These are phyloP conservation scores for Chytridium lagenaria DNA, from an alignment of 371 early-diverging fungal species.

Conservation along the genomic window DNA sequence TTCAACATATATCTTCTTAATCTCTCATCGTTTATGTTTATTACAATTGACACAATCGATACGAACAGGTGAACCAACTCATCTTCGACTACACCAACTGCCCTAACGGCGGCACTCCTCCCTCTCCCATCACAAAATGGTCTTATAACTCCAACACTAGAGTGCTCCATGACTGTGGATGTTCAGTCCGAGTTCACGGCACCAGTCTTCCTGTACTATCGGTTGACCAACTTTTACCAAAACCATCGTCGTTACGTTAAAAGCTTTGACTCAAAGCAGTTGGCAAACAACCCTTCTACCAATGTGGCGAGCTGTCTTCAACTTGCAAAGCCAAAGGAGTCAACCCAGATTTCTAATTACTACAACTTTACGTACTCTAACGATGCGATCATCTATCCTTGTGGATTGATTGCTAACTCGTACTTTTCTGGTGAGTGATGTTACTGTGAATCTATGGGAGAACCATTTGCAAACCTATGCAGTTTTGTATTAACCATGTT, in stretches of 20 bases:
- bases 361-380: background rate
- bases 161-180: conserved; percentile 79
- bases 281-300: background rate
- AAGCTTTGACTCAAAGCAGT: conserved; percentile 10
- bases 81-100: conserved; percentile 89
- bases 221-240: conserved; percentile 97
- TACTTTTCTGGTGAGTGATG: conserved; percentile 84
- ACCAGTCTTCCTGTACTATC: conserved; percentile 92
- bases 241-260: conserved; percentile 97
- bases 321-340: background rate
- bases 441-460: no score
- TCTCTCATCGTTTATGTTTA: background rate
- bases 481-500: no score
- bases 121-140: conserved; percentile 44
- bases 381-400: conserved; percentile 78
- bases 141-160: conserved; percentile 45
- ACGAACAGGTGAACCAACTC: conserved; percentile 8
- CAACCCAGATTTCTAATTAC: background rate
- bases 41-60: background rate
- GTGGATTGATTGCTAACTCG: conserved; percentile 98
- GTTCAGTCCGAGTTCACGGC: conserved; percentile 70
- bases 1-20: no score
- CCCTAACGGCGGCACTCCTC: conserved; percentile 35
- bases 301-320: background rate
- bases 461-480: no score